These are phyloP conservation scores for Pythium phragmitis DNA, from an alignment of 352 stramenopile species.

Conservation along the genomic window DNA sequence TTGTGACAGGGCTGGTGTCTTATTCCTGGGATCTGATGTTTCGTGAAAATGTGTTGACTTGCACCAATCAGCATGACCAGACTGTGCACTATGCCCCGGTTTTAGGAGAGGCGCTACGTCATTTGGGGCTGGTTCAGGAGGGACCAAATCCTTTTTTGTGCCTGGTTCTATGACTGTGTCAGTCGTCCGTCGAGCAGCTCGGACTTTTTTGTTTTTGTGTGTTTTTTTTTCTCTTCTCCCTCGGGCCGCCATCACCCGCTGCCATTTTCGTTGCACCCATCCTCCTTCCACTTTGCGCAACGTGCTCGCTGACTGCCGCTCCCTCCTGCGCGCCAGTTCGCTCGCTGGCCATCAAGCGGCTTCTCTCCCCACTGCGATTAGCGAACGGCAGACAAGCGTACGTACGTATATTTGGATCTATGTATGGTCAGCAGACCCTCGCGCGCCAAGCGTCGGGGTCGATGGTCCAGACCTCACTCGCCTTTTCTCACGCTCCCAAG, in stretches of 20 bases:
- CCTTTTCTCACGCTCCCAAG: neutral
- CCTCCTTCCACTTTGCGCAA: constrained; percentile 9
- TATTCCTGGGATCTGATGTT: constrained; percentile 18
- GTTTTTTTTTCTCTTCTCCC: constrained; percentile 7
- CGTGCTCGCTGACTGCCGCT: neutral
- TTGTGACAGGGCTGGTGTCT: constrained; percentile 13
- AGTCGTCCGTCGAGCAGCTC: constrained; percentile 21
- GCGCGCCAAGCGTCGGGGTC: neutral
- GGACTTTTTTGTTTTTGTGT: constrained; percentile 16
- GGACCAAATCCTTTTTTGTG: constrained; percentile 4
- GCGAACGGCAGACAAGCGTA: neutral
- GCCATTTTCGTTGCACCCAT: constrained; percentile 13
- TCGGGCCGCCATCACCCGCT: neutral
- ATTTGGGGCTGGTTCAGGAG: neutral
- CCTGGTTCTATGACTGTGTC: constrained; percentile 20
- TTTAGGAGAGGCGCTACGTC: constrained; percentile 18
- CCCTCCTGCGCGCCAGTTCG: constrained; percentile 1
- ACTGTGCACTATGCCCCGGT: neutral
- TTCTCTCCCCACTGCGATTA: neutral
- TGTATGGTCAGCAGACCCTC: neutral
- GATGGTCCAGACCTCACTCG: neutral
- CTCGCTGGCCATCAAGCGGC: neutral
- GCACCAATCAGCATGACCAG: neutral
- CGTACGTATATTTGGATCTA: neutral
- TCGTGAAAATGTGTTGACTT: neutral